Evolutionary conservation across 108 stramenopile genomes (phyloP).

Genomic region (Cyclostephanos invisitatus): DNA sequence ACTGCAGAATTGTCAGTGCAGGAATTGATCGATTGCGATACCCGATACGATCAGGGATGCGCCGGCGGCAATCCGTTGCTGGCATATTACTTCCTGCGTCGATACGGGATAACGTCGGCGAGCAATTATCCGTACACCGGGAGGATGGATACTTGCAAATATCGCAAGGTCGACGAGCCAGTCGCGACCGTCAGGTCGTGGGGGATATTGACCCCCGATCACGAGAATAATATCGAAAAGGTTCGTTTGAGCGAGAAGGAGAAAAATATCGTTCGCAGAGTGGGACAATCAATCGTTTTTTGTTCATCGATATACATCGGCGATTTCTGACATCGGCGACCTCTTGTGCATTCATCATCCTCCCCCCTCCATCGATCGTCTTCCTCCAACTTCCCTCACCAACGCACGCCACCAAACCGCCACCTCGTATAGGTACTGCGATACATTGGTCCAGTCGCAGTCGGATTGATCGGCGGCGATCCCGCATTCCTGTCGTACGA

Average conservation of each 20-base stretch:
- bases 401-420: too few species aligned
- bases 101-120: constrained; percentile 61
- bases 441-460: constrained; percentile 78
- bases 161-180: constrained; percentile 40
- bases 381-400: too few species aligned
- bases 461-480: constrained; percentile 73
- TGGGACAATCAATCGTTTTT: too few species aligned
- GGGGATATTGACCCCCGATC: constrained; percentile 68
- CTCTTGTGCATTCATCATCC: too few species aligned
- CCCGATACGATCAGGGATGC: constrained; percentile 83
- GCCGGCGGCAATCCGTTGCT: constrained; percentile 90
- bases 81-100: constrained; percentile 85
- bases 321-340: too few species aligned
- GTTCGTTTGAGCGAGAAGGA: constrained; percentile 31
- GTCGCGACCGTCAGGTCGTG: constrained; percentile 73
- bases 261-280: too few species aligned
- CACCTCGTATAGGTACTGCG: constrained; percentile 30
- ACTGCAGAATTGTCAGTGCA: constrained; percentile 75
- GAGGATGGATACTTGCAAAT: constrained; percentile 37
- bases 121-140: constrained; percentile 70
- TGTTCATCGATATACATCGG: too few species aligned
- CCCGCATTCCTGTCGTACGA: constrained; percentile 62
- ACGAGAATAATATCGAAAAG: constrained; percentile 71
- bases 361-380: too few species aligned
- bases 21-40: constrained; percentile 92